Percentiles rank a stretch among this genome's conserved stretches.
phyloP scores from a whole-genome alignment of 2,329 filamentous ascomycete genomes.

The Venturia asperata region DNA sequence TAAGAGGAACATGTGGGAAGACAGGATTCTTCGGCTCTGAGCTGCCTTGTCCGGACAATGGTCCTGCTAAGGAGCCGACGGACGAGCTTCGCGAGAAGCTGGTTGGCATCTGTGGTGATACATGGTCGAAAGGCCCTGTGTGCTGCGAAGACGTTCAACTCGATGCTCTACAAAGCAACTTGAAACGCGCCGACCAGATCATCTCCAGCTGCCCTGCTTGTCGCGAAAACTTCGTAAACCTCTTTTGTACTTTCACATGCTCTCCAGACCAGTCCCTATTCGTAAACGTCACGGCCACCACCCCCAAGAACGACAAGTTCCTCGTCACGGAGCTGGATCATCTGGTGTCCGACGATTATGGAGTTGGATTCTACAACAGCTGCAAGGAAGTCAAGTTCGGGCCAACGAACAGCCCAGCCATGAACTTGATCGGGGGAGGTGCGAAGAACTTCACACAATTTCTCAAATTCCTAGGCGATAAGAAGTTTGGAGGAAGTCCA shows the following conservation, averaged over 20 bases:
- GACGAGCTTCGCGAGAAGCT: slow-evolving; percentile 67
- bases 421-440: slow-evolving; percentile 91
- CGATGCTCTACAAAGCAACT: slow-evolving; percentile 70
- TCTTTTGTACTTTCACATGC: slow-evolving; percentile 97
- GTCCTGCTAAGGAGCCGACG: slow-evolving; percentile 65
- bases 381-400: slow-evolving; percentile 99
- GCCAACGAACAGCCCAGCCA: slow-evolving; percentile 84
- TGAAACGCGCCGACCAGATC: slow-evolving; percentile 79
- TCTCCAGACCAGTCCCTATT: slow-evolving; percentile 95
- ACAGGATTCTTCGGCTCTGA: slow-evolving; percentile 84
- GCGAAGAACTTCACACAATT: slow-evolving; percentile 84
- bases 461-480: slow-evolving; percentile 85
- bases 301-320: slow-evolving; percentile 52
- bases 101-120: slow-evolving; percentile 74
- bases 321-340: slow-evolving; percentile 89
- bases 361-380: slow-evolving; percentile 84
- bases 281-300: slow-evolving; percentile 77
- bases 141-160: slow-evolving; percentile 83
- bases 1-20: slow-evolving; percentile 86
- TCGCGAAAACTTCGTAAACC: slow-evolving; percentile 96
- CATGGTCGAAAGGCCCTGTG: slow-evolving; percentile 77
- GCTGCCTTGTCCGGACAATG: slow-evolving; percentile 90
- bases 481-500: slow-evolving; percentile 83
- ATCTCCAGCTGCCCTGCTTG: slow-evolving; percentile 93
- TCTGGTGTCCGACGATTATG: slow-evolving; percentile 76